Percentiles rank a stretch among this genome's conserved stretches.
Evolutionary conservation across 1,284 basidiomycete genomes (phyloP).

Genomic region (Rhodotorula sp.): DNA sequence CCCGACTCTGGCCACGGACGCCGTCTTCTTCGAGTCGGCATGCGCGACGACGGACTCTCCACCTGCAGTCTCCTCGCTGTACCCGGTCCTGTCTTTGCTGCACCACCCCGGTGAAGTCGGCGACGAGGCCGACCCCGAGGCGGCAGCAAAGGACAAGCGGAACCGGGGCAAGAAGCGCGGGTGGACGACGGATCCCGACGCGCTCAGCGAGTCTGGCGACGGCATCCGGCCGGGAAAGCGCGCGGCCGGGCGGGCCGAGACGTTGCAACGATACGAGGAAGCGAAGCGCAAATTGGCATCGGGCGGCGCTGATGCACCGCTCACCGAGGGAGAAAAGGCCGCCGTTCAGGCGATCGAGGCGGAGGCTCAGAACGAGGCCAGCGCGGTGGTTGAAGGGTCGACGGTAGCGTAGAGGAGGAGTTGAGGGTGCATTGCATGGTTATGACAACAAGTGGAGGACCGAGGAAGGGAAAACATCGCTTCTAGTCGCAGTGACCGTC

Average conservation of each 20-base stretch:
- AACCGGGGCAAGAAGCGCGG: slow-evolving; percentile 10
- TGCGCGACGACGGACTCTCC: background rate
- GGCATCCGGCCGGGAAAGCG: slow-evolving; percentile 20
- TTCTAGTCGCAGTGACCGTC: slow-evolving; percentile 75
- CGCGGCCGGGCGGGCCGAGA: slow-evolving; percentile 32
- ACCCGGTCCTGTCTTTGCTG: slow-evolving; percentile 39
- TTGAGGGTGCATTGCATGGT: background rate
- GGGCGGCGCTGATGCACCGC: background rate
- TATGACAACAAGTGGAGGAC: background rate
- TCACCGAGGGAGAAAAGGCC: slow-evolving; percentile 21
- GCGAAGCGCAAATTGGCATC: slow-evolving; percentile 20
- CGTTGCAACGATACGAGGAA: slow-evolving; percentile 31
- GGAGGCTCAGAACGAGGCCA: slow-evolving; percentile 1
- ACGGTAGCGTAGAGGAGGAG: background rate
- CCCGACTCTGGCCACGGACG: slow-evolving; percentile 13
- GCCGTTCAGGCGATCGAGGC: slow-evolving; percentile 18
- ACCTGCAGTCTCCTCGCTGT: slow-evolving; percentile 21
- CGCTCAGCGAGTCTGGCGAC: background rate
- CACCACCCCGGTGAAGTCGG: slow-evolving; percentile 33
- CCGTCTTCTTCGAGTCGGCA: slow-evolving; percentile 4
- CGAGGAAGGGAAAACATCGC: background rate
- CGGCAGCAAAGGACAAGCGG: slow-evolving; percentile 11
- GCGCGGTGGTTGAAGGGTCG: slow-evolving; percentile 3
- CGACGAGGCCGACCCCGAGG: background rate
- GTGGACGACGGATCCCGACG: background rate